phyloP scores from a whole-genome alignment of 352 stramenopile species.

The Phytophthora sojae region DNA sequence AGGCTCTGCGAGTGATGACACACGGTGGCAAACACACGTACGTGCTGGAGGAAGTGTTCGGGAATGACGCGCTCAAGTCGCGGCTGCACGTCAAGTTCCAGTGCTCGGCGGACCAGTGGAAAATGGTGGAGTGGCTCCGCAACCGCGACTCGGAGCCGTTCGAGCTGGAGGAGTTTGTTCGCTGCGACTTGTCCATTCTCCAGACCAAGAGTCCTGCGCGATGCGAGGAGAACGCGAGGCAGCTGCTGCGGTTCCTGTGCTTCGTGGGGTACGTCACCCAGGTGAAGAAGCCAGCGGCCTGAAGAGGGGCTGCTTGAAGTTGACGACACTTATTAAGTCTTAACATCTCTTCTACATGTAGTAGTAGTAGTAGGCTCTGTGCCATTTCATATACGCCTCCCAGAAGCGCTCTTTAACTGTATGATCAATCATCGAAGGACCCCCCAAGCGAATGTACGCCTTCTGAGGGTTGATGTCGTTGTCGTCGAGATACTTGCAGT shows the following conservation, averaged over 20 bases:
- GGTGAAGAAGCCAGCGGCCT: constrained; percentile 32
- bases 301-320: not conserved
- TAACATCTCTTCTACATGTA: no score
- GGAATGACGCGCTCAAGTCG: constrained; percentile 33
- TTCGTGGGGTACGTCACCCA: constrained; percentile 54
- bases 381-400: no score
- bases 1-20: constrained; percentile 1
- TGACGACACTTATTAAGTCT: no score
- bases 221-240: constrained; percentile 42
- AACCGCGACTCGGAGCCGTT: constrained; percentile 25
- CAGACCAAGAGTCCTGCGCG: constrained; percentile 13
- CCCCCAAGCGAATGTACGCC: no score
- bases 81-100: constrained; percentile 59
- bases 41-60: constrained; percentile 44
- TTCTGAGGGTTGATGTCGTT: no score
- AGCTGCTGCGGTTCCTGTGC: constrained; percentile 63
- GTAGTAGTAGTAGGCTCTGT: no score
- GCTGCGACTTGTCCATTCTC: not conserved
- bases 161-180: constrained; percentile 36
- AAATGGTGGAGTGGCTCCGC: constrained; percentile 67
- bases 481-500: no score
- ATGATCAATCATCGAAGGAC: no score
- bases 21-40: constrained; percentile 35
- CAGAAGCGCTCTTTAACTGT: no score
- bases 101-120: constrained; percentile 54